Percentiles rank a stretch among this genome's conserved stretches.
phyloP scores from a whole-genome alignment of 805 yeast genomes.

The Jamesozyma rosinii region DNA sequence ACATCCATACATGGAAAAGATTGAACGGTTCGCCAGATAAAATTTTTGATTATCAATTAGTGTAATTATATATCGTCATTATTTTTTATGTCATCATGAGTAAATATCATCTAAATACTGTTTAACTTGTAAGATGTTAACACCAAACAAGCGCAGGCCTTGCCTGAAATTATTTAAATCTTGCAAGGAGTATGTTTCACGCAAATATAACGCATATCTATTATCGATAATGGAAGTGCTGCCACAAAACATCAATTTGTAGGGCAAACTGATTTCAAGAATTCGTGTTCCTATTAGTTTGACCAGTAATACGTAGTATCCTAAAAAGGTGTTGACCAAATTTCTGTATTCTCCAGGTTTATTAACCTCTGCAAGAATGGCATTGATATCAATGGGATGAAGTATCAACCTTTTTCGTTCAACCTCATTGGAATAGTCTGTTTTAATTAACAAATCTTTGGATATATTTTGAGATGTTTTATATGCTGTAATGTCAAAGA shows the following conservation, averaged over 20 bases:
- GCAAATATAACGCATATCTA: conserved; percentile 17
- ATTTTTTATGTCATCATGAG: not conserved
- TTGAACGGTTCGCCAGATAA: conserved; percentile 45
- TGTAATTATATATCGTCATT: conserved; percentile 14
- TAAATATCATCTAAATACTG: conserved; percentile 34
- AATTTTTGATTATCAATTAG: conserved; percentile 41
- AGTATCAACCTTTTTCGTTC: not conserved
- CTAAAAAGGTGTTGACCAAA: conserved; percentile 18
- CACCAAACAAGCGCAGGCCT: conserved; percentile 19
- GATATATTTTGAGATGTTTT: not conserved
- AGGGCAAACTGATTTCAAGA: conserved; percentile 17
- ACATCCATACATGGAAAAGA: conserved; percentile 60
- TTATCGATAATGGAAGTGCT: conserved; percentile 21
- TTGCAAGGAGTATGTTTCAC: conserved; percentile 10
- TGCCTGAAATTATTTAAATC: conserved; percentile 9
- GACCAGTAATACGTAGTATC: conserved; percentile 23
- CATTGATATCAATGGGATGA: conserved; percentile 3
- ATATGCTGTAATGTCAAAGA: not conserved
- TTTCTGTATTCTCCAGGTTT: conserved; percentile 7
- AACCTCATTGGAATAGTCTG: not conserved
- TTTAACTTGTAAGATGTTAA: conserved; percentile 19
- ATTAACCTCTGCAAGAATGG: conserved; percentile 5
- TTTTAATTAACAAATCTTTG: not conserved
- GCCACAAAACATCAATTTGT: conserved; percentile 19
- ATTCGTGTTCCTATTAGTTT: conserved; percentile 15